These are phyloP conservation scores for Penicillium odoratum DNA, from an alignment of 495 filamentous ascomycete genomes.

Conservation along the genomic window DNA sequence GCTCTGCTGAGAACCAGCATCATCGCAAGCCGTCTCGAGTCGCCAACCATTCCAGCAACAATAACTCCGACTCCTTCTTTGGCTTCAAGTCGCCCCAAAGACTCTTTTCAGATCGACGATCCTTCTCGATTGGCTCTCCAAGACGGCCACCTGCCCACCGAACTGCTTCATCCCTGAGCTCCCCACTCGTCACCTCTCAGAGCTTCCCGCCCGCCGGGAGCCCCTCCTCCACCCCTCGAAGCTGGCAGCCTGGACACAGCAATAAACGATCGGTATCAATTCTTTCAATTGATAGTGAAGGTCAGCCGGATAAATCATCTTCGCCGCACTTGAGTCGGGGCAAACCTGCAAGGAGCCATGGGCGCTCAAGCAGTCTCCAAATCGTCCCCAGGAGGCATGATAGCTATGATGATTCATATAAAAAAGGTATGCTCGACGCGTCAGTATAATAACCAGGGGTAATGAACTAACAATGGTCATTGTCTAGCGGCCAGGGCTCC, in stretches of 20 bases:
- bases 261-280: constrained; percentile 91
- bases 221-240: constrained; percentile 42
- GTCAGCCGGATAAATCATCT: constrained; percentile 37
- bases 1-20: constrained; percentile 39
- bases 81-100: constrained; percentile 41
- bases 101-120: constrained; percentile 44
- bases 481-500: constrained; percentile 27
- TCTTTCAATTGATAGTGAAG: constrained; percentile 77
- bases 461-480: constrained; percentile 10
- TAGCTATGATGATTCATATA: constrained; percentile 38
- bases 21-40: constrained; percentile 49
- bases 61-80: constrained; percentile 44
- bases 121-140: constrained; percentile 35
- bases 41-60: constrained; percentile 37
- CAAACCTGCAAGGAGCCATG: constrained; percentile 63
- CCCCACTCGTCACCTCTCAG: constrained; percentile 42
- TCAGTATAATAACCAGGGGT: not conserved
- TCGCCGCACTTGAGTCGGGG: constrained; percentile 40
- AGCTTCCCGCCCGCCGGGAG: constrained; percentile 45
- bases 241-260: constrained; percentile 42
- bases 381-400: constrained; percentile 60
- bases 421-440: constrained; percentile 40
- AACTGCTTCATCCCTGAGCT: constrained; percentile 46
- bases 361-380: constrained; percentile 81
- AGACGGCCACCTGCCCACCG: constrained; percentile 39